Percentiles rank a stretch among this genome's conserved stretches.
phyloP scores from a whole-genome alignment of 371 early-diverging fungal genomes.

The Rhizopus arrhizus region DNA sequence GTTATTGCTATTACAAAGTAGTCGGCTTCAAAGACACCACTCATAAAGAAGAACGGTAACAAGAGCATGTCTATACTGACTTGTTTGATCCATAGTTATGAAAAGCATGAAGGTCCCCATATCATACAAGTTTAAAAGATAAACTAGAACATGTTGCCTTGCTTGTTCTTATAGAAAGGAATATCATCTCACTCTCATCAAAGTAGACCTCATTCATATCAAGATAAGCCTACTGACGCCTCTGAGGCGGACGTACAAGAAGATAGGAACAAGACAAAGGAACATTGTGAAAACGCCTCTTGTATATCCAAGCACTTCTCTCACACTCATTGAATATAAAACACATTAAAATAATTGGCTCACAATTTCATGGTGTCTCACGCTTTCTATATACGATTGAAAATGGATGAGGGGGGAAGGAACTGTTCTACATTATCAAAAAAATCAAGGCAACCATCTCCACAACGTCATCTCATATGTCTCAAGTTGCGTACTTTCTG shows the following conservation, averaged over 20 bases:
- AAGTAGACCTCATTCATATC: conserved; percentile 13
- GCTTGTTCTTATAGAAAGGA: conserved; percentile 14
- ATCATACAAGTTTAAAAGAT: not conserved
- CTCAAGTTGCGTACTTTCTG: conserved; percentile 12
- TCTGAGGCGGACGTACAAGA: conserved; percentile 12
- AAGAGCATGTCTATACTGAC: conserved; percentile 11
- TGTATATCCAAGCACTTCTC: conserved; percentile 8
- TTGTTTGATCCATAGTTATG: conserved; percentile 1
- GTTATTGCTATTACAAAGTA: not conserved
- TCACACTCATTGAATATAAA: conserved; percentile 14
- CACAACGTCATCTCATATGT: not conserved
- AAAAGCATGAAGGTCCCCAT: not conserved
- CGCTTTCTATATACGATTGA: conserved; percentile 13
- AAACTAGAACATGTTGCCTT: not conserved
- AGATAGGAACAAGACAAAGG: conserved; percentile 13
- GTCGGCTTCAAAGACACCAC: not conserved
- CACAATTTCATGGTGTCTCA: conserved; percentile 14
- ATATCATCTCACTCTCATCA: conserved; percentile 10
- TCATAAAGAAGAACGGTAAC: conserved; percentile 14
- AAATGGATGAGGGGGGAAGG: conserved; percentile 18
- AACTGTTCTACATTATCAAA: conserved; percentile 20
- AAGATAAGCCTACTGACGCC: conserved; percentile 17
- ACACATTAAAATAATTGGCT: conserved; percentile 15
- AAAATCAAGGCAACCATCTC: conserved; percentile 7
- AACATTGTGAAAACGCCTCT: conserved; percentile 12